Percentiles rank a stretch among this genome's conserved stretches.
Evolutionary conservation across 176 grass and related monocot species (phyloP).

Genomic region (Elymus sibiricus): DNA sequence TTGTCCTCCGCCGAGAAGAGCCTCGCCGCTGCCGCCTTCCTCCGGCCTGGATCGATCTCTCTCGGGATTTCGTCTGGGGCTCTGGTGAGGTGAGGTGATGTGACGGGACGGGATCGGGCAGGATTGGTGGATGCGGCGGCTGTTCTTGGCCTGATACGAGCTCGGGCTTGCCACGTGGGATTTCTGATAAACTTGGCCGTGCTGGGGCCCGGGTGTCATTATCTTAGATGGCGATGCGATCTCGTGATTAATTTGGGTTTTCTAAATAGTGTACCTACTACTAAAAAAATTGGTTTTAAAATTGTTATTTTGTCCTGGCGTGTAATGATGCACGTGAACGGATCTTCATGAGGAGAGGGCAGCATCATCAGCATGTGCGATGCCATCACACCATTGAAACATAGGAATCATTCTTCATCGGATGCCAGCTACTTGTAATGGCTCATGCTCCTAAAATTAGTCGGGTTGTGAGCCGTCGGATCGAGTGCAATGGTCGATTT

Average conservation of each 20-base stretch:
- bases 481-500: too few relatives aligned
- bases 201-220: neutral
- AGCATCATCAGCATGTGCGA: neutral
- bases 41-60: neutral
- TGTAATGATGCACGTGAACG: neutral
- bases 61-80: neutral
- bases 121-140: neutral
- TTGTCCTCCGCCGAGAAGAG: neutral
- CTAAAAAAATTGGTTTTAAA: neutral
- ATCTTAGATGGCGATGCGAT: neutral
- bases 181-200: conserved; percentile 14
- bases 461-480: too few relatives aligned
- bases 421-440: too few relatives aligned
- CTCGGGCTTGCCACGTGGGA: neutral
- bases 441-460: too few relatives aligned
- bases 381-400: neutral
- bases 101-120: neutral
- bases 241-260: neutral
- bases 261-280: too few relatives aligned
- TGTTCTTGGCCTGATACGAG: neutral
- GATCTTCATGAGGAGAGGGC: neutral
- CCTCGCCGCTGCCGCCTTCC: neutral
- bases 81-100: neutral
- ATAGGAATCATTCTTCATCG: too few relatives aligned
- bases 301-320: neutral